Conservation (phyloP, 371 early-diverging fungal species). For the Choanephora cucurbitarum region DNA sequence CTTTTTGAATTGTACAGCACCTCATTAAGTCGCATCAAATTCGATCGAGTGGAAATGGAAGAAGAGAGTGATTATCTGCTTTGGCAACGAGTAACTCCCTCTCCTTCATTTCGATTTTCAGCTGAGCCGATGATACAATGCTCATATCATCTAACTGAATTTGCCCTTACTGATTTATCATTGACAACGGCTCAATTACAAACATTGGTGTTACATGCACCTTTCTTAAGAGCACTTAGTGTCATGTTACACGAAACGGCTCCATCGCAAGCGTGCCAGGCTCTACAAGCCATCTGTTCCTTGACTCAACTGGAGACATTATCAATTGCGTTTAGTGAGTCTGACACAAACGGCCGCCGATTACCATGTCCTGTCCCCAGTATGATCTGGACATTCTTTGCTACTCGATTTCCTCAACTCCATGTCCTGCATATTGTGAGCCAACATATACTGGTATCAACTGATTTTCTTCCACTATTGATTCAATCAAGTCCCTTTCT, state of each 20-base stretch:
- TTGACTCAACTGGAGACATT: slow-evolving; percentile 27
- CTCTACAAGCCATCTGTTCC: slow-evolving; percentile 19
- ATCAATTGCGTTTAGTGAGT: slow-evolving; percentile 39
- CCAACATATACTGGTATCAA: slow-evolving; percentile 19
- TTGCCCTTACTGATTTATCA: slow-evolving; percentile 41
- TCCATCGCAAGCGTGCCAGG: slow-evolving; percentile 22
- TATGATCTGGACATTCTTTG: slow-evolving; percentile 33
- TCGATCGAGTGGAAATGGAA: slow-evolving; percentile 42
- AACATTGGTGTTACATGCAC: slow-evolving; percentile 28
- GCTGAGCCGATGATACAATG: slow-evolving; percentile 18
- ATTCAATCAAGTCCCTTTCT: slow-evolving; percentile 13
- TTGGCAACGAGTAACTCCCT: slow-evolving; percentile 7
- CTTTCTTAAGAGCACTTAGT: slow-evolving; percentile 37
- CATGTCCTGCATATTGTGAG: slow-evolving; percentile 39
- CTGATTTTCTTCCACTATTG: slow-evolving; percentile 32
- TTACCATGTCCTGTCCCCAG: slow-evolving; percentile 43
- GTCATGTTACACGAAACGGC: slow-evolving; percentile 39
- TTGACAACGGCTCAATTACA: slow-evolving; percentile 24
- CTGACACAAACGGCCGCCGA: slow-evolving; percentile 24
- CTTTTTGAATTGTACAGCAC: slow-evolving; percentile 18
- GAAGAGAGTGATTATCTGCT: slow-evolving; percentile 3
- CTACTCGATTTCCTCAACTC: slow-evolving; percentile 22
- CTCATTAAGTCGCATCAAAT: slow-evolving; percentile 19
- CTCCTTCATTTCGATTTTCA: slow-evolving; percentile 18
- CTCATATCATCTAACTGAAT: slow-evolving; percentile 24